Percentiles rank a stretch among this genome's conserved stretches.
Conservation (phyloP, 331 rosid genomes). For the Acacia pycnantha region DNA sequence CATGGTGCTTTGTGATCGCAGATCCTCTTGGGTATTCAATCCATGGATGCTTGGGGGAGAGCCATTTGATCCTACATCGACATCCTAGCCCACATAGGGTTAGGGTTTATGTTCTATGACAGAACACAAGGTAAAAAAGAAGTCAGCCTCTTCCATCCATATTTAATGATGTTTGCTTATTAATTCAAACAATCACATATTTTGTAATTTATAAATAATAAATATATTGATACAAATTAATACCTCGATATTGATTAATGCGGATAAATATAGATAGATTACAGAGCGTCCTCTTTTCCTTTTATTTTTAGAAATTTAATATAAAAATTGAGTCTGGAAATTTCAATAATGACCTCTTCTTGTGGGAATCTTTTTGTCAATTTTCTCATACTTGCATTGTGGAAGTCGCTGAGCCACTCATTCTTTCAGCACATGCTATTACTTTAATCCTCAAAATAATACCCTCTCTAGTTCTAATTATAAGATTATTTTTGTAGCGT, state of each 20-base stretch:
- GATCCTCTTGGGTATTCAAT: too few species aligned
- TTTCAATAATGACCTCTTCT: not conserved
- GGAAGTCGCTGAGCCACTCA: not conserved
- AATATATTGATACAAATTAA: not conserved
- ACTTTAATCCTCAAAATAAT: not conserved
- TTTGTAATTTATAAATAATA: not conserved
- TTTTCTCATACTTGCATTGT: not conserved
- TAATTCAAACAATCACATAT: not conserved
- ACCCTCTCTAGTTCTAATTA: too few species aligned
- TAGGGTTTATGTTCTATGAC: too few species aligned
- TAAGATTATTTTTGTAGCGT: too few species aligned
- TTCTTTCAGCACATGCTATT: not conserved
- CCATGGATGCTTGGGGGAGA: too few species aligned
- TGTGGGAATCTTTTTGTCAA: not conserved
- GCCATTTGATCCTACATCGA: too few species aligned
- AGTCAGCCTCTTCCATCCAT: not conserved
- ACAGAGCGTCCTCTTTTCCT: not conserved
- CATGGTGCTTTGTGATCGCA: too few species aligned
- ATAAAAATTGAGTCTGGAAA: not conserved
- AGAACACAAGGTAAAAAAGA: too few species aligned
- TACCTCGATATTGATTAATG: not conserved
- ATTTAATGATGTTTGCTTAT: not conserved
- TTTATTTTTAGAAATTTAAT: not conserved
- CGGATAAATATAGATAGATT: not conserved
- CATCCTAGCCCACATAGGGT: too few species aligned